A percentile compares a stretch with the other conserved stretches of the same genome.
Evolutionary conservation across 2,329 filamentous ascomycete species (phyloP).

Genomic region (Hawksworthiomyces lignivorus): DNA sequence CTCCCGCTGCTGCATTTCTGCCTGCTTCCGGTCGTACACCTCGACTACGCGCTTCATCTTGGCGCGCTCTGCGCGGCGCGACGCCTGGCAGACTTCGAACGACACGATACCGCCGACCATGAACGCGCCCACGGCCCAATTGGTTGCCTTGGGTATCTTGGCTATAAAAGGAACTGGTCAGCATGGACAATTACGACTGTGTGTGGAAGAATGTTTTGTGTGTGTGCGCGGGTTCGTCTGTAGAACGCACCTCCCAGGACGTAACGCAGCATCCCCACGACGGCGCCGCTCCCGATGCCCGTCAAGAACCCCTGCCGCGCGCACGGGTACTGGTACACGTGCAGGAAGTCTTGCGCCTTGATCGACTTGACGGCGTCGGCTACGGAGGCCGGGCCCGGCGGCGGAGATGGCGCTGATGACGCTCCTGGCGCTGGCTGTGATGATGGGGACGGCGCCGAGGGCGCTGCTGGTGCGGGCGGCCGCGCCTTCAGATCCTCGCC

Average conservation of each 20-base stretch:
- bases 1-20: conserved; percentile 45
- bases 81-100: conserved; percentile 79
- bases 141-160: conserved; percentile 59
- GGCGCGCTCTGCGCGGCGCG: conserved; percentile 64
- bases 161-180: too few relatives aligned
- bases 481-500: conserved; percentile 26
- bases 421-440: conserved; percentile 11
- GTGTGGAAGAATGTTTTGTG: too few relatives aligned
- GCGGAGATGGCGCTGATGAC: not conserved
- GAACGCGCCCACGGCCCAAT: conserved; percentile 80
- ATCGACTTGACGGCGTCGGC: conserved; percentile 60
- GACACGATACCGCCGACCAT: conserved; percentile 59
- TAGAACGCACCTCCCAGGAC: conserved; percentile 58
- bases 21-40: conserved; percentile 66
- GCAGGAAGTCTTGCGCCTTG: conserved; percentile 59
- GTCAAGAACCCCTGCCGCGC: conserved; percentile 74
- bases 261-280: conserved; percentile 64
- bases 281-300: conserved; percentile 74
- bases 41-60: conserved; percentile 83
- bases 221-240: too few relatives aligned
- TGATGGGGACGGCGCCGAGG: conserved; percentile 13
- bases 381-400: conserved; percentile 27
- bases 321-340: conserved; percentile 73
- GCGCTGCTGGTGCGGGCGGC: conserved; percentile 18
- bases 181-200: too few relatives aligned